phyloP scores from a whole-genome alignment of 768 basidiomycete species.

The Heimioporus sp. region DNA sequence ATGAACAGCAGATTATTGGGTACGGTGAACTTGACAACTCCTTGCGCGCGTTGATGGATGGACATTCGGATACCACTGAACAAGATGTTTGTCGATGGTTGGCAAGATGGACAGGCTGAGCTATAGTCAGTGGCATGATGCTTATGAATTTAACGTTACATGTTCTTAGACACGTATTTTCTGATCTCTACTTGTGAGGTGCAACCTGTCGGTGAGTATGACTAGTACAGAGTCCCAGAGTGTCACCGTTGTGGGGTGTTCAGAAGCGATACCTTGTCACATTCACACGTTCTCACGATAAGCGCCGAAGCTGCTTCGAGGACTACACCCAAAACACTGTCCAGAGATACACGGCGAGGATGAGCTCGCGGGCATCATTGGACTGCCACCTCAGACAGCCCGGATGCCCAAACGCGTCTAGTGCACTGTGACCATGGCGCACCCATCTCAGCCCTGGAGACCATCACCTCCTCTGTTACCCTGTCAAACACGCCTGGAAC shows the following conservation, averaged over 20 bases:
- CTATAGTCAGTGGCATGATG: too few species aligned
- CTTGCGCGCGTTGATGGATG: slow-evolving; percentile 78
- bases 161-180: too few species aligned
- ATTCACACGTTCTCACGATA: too few species aligned
- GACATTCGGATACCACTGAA: slow-evolving; percentile 30
- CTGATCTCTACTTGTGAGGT: too few species aligned
- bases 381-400: slow-evolving; percentile 54
- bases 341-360: slow-evolving; percentile 81
- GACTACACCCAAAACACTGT: slow-evolving; percentile 51
- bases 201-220: too few species aligned
- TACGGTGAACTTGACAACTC: slow-evolving; percentile 84
- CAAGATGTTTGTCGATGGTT: slow-evolving; percentile 29
- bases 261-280: too few species aligned
- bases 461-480: slow-evolving; percentile 60
- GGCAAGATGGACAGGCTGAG: slow-evolving; percentile 15
- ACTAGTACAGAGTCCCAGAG: too few species aligned
- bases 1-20: slow-evolving; percentile 53
- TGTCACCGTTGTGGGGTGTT: too few species aligned
- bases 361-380: slow-evolving; percentile 83
- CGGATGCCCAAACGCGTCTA: slow-evolving; percentile 50
- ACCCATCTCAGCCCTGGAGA: slow-evolving; percentile 58
- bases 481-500: slow-evolving; percentile 55
- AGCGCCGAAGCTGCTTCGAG: slow-evolving; percentile 70
- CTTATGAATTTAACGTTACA: too few species aligned
- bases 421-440: slow-evolving; percentile 42